Base-by-base conservation (phyloP, 2,329 filamentous ascomycete species). In the Mollisiaceae sp. region DNA sequence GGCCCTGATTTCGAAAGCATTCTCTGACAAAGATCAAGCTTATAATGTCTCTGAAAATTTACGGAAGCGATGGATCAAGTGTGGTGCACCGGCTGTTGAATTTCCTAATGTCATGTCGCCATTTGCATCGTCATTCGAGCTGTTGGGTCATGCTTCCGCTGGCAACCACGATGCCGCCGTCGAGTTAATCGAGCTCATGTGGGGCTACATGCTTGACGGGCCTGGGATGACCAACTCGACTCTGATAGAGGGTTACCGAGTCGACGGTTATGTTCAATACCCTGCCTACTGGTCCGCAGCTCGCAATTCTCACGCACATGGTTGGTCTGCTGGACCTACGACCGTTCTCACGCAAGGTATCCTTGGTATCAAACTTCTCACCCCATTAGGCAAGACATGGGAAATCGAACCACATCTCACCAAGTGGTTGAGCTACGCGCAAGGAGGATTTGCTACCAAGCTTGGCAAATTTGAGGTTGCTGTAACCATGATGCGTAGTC, bases 181-280 rank as follows among this genome's bases (percentile, higher is more conserved):
- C 1, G 80, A 75, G 2, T 72, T 84, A 4, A 82, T 83, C 67
- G 72, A 79, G 8, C 67, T 81, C 2, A 79, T 82, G 71, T 86
- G 83, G 83, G 83, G 80, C 0, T 86, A 83, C 69, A 86, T 86
- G 83, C 79, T 86, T 5, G 78, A 82, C 67, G 50, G 72, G 60
- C 57, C 74, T 74, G 68, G 79, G 14, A 78, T 78, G 73, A 80
- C 78, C 4, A 78, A 77, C 8, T 73, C 69, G 4, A 79, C 78
- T 1, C 68, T 79, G 1, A 69, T 76, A 0, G 78, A 80, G 60
- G 78, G 78, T 5, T 75, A 78, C 55, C 69, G 73, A 2, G 72
- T 73, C n/a, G 78, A 79, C 64, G 78, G 78, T 0, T 74, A 73
- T 18, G 61, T 79, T 2, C 75, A 77, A 45, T 80, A 80, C 63